phyloP scores from a whole-genome alignment of 1,284 basidiomycete genomes.

The Pseudozyma hubeiensis region DNA sequence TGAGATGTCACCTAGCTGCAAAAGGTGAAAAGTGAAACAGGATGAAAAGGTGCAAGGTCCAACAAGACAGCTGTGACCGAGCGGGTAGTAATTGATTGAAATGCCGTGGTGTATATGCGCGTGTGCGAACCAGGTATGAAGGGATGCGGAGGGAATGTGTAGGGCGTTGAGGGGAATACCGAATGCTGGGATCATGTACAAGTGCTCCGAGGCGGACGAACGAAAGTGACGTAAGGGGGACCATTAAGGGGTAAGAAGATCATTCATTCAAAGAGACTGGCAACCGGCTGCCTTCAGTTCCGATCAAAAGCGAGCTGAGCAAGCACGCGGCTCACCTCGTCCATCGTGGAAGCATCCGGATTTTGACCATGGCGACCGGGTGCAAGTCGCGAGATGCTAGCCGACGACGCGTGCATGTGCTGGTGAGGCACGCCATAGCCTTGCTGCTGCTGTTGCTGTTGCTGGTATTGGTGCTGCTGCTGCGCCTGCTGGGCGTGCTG shows the following conservation, averaged over 20 bases:
- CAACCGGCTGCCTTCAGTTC: slow-evolving; percentile 11
- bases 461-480: slow-evolving; percentile 13
- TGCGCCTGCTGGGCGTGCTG: slow-evolving; percentile 21
- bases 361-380: slow-evolving; percentile 38
- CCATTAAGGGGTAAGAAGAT: neutral
- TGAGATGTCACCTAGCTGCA: no score
- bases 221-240: slow-evolving; percentile 1
- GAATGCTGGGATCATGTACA: slow-evolving; percentile 12
- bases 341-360: slow-evolving; percentile 56
- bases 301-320: slow-evolving; percentile 64
- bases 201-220: slow-evolving; percentile 1
- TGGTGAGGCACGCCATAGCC: slow-evolving; percentile 27
- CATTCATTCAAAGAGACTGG: neutral
- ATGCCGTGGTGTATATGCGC: slow-evolving; percentile 2
- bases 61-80: slow-evolving; percentile 1
- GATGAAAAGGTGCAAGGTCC: slow-evolving; percentile 2
- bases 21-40: neutral
- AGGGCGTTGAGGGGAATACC: neutral
- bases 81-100: slow-evolving; percentile 9
- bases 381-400: slow-evolving; percentile 56
- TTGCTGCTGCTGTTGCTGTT: slow-evolving; percentile 19
- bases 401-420: slow-evolving; percentile 39
- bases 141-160: slow-evolving; percentile 3
- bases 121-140: slow-evolving; percentile 7
- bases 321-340: slow-evolving; percentile 64